Conservation (phyloP, 805 yeast genomes). For the Candida anglica region DNA sequence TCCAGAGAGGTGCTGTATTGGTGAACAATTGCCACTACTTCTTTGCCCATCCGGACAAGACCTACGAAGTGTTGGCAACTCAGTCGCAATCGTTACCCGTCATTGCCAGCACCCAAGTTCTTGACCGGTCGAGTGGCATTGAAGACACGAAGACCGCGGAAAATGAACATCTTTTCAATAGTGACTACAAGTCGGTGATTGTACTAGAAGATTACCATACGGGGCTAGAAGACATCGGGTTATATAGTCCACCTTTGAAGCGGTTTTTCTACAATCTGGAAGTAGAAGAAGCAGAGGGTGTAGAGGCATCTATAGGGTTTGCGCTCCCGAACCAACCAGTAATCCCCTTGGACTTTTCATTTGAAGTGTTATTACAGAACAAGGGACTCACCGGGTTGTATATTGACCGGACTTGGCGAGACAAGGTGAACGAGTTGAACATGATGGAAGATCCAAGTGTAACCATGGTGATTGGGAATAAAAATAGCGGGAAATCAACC, state of each 20-base stretch:
- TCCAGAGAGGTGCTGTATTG: constrained; percentile 45
- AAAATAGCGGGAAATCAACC: constrained; percentile 82
- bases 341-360: constrained; percentile 27
- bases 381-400: constrained; percentile 17
- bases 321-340: background rate
- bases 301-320: background rate
- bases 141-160: constrained; percentile 24
- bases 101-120: constrained; percentile 38
- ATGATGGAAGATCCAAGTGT: constrained; percentile 11
- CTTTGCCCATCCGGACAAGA: constrained; percentile 20
- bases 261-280: constrained; percentile 24
- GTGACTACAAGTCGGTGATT: constrained; percentile 40
- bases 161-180: constrained; percentile 33
- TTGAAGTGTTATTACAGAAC: constrained; percentile 28
- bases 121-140: constrained; percentile 17
- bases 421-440: constrained; percentile 4
- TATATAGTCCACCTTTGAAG: constrained; percentile 42
- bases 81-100: constrained; percentile 38
- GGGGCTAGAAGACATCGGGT: constrained; percentile 45
- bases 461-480: constrained; percentile 55
- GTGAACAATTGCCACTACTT: constrained; percentile 36
- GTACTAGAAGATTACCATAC: constrained; percentile 31
- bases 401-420: constrained; percentile 11
- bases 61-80: constrained; percentile 24
- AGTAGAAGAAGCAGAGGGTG: constrained; percentile 6